Evolutionary conservation across 129 eudicot genomes (phyloP), one percentile per base, ranked within the genome.

Genomic region (Tagetes erecta): DNA sequence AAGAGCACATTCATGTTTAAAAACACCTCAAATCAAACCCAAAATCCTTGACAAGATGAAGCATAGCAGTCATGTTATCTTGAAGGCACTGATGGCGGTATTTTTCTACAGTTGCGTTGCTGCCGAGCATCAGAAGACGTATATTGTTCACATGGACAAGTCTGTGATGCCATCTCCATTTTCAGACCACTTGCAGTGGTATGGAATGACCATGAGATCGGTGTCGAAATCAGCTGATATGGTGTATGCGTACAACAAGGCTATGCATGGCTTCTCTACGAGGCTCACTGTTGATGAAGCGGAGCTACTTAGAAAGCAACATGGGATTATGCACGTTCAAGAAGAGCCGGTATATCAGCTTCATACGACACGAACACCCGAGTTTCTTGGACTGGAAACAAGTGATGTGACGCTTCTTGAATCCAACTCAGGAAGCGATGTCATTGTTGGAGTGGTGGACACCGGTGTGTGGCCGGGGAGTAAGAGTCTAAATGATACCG

Each of bases 111-210:
- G 42, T 47, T 79, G 52, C 51, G 85, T 46, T 9, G 78, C 45
- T 38, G 86, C 86, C 65, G 70, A 72, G 2, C 39, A 62, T 41
- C 73, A 70, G 70, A 84, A 68, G 34, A 91, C 96, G 13, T 91
- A 82, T 66, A 86, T 91, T 37, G 83, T 91, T 52, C 96, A 83
- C 84, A 81, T 91, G 92, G 97, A 91, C 89, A 91, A 84, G 64
- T 79, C 82, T 46, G 51, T 58, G 8, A 88, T 86, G 95, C 96
- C 96, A 2, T 39, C 37, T 5, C 76, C 74, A 47, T 84, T 62
- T 60, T 82, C 82, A 5, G 84, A 91, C 70, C 92, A 91, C 70
- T 6, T 73, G 41, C 80, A 83, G 36, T 91, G 96, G 96, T 91
- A 81, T 31, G 81, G 72, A 68, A 81, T 85, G 1, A 80, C 90